These are phyloP conservation scores for Penicillium parvum DNA, from an alignment of 495 filamentous ascomycete genomes.

Conservation along the genomic window DNA sequence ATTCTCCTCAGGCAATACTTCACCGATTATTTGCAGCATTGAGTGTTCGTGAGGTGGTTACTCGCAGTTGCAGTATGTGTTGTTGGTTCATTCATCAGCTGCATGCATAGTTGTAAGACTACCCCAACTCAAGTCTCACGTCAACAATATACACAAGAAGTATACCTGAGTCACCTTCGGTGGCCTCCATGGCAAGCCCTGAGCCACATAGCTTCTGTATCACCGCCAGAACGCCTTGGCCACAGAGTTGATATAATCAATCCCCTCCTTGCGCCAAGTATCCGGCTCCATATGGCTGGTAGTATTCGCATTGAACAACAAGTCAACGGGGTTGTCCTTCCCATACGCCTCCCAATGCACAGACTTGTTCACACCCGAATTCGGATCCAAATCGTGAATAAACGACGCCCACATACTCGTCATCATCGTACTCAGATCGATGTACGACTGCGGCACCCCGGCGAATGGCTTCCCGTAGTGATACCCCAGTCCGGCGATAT, in stretches of 20 bases:
- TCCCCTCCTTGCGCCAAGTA: slow-evolving; percentile 44
- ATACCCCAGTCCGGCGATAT: slow-evolving; percentile 48
- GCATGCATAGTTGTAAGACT: too few species aligned
- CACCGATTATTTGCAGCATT: too few species aligned
- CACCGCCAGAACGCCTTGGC: slow-evolving; percentile 26
- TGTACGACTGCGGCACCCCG: slow-evolving; percentile 40
- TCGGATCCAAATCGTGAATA: slow-evolving; percentile 49
- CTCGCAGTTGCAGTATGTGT: too few species aligned
- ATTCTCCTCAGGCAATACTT: too few species aligned
- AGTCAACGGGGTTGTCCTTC: slow-evolving; percentile 35
- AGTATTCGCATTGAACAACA: slow-evolving; percentile 47
- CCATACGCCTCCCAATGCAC: slow-evolving; percentile 43
- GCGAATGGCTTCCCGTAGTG: slow-evolving; percentile 46
- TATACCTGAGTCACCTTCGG: too few species aligned
- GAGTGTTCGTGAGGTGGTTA: too few species aligned
- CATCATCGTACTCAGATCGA: slow-evolving; percentile 48
- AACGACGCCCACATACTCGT: slow-evolving; percentile 52
- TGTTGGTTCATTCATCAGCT: too few species aligned
- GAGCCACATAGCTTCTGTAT: too few species aligned
- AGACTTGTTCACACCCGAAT: slow-evolving; percentile 29
- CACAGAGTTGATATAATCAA: slow-evolving; percentile 32
- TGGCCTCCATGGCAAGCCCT: too few species aligned
- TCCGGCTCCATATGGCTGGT: slow-evolving; percentile 47
- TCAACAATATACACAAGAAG: too few species aligned
- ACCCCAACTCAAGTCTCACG: too few species aligned